Conservation (phyloP, 2,329 filamentous ascomycete species). For the Monosporascus cannonballus region DNA sequence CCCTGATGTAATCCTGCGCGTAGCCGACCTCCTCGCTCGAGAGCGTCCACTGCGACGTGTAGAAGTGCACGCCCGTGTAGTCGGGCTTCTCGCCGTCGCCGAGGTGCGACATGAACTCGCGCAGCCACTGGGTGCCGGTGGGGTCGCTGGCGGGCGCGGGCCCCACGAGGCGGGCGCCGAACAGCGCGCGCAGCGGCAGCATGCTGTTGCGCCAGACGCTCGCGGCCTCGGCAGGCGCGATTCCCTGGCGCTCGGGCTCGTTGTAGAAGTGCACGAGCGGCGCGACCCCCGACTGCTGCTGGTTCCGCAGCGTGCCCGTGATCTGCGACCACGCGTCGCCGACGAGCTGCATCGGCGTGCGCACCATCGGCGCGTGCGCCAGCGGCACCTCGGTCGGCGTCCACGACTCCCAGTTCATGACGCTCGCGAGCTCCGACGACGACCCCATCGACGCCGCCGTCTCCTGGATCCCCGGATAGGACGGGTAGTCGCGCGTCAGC, state of each 20-base stretch:
- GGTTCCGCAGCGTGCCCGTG: background rate
- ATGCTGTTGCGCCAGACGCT: constrained; percentile 32
- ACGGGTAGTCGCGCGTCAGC: constrained; percentile 6
- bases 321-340: constrained; percentile 30
- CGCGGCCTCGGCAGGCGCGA: constrained; percentile 28
- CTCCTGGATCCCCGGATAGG: background rate
- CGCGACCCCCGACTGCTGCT: constrained; percentile 13
- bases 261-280: constrained; percentile 38
- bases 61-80: constrained; percentile 38
- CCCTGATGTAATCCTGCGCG: constrained; percentile 30
- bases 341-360: constrained; percentile 27
- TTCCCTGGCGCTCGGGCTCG: constrained; percentile 36
- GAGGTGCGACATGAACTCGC: constrained; percentile 31
- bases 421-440: constrained; percentile 4
- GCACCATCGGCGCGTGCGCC: constrained; percentile 38
- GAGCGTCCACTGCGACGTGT: constrained; percentile 16
- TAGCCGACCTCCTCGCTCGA: constrained; percentile 22
- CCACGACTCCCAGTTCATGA: constrained; percentile 22
- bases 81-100: constrained; percentile 30
- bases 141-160: constrained; percentile 32
- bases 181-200: constrained; percentile 22
- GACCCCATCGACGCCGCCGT: constrained; percentile 4
- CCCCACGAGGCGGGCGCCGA: constrained; percentile 29
- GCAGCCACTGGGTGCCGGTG: constrained; percentile 33
- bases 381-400: constrained; percentile 24